Evolutionary conservation across 2,329 filamentous ascomycete species (phyloP), one percentile per base, ranked within the genome.

Genomic region (Epichloe sibirici): DNA sequence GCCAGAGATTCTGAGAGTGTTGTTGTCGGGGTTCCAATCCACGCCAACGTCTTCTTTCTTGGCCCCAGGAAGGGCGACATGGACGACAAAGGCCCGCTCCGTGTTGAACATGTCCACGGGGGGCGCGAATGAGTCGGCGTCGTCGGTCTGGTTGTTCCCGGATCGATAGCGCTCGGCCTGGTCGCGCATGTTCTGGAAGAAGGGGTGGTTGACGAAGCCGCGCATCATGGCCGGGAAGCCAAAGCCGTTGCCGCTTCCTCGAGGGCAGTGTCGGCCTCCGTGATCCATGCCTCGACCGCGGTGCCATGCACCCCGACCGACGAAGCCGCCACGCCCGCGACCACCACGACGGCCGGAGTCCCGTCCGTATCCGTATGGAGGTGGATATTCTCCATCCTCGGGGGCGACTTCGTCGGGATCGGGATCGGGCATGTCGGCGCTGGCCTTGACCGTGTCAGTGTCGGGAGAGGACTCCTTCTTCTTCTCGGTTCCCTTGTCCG

Each of bases 31-130:
- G 58, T 91, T 81, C 79, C 86, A 94, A 65, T 83, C 83, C 45
- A 93, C 79, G 53, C 78, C 84, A 5, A 93, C 72, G 61, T 93
- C 86, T 61, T 88, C 78, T 68, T 90, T 90, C 69, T 83, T 83
- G 2, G 84, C 87, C 28, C 88, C 88, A 0, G 89, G 86, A 0
- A 94, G 75, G 1, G 86, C 83, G 61, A 90, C 71, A 66, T 93
- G 87, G 8, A 93, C 70, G 44, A 89, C 71, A 64, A 82, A 90
- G 13, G 79, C 69, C 35, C 71, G 68, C 6, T 79, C 68, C 5
- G 83, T 85, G 64, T 85, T 79, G 72, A 91, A 93, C 57, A 90
- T 71, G 64, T 94, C 88, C 52, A 83, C 72, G n/a, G 84, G 81
- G 0, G 85, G 85, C 5, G 68, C 66, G 66, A 87, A 85, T 53